phyloP scores from a whole-genome alignment of 306 rosid species.

The Clitoria ternatea region DNA sequence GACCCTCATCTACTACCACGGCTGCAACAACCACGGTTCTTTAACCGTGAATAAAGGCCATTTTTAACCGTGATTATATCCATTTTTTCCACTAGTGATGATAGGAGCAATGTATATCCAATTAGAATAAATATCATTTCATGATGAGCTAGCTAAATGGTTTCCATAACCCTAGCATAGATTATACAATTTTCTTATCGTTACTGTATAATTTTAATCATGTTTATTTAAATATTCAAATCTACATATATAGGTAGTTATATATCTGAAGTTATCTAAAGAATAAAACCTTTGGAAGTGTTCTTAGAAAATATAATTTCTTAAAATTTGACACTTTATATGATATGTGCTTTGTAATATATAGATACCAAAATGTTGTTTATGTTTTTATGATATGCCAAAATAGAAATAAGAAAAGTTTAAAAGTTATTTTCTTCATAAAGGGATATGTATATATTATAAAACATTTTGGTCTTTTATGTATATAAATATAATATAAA shows the following conservation, averaged over 20 bases:
- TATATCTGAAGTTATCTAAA: background rate
- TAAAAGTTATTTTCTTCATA: background rate
- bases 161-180: slow-evolving; percentile 53
- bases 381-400: background rate
- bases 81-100: no score
- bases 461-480: background rate
- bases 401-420: background rate
- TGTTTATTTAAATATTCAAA: background rate
- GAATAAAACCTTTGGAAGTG: background rate
- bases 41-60: no score
- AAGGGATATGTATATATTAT: background rate
- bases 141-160: slow-evolving; percentile 72
- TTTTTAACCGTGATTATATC: no score
- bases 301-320: background rate
- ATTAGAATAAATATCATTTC: slow-evolving; percentile 72
- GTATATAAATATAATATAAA: no score
- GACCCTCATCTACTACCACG: no score
- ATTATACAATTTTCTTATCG: slow-evolving; percentile 24
- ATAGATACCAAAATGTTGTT: background rate
- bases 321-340: background rate
- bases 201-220: background rate
- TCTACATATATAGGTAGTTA: background rate
- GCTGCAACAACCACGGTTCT: no score
- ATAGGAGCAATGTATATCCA: slow-evolving; percentile 67
- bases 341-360: background rate